A percentile compares a stretch with the other conserved stretches of the same genome.
These are phyloP conservation scores for Solanum ahanhuiri DNA, from an alignment of 257 asterid species.

Conservation along the genomic window DNA sequence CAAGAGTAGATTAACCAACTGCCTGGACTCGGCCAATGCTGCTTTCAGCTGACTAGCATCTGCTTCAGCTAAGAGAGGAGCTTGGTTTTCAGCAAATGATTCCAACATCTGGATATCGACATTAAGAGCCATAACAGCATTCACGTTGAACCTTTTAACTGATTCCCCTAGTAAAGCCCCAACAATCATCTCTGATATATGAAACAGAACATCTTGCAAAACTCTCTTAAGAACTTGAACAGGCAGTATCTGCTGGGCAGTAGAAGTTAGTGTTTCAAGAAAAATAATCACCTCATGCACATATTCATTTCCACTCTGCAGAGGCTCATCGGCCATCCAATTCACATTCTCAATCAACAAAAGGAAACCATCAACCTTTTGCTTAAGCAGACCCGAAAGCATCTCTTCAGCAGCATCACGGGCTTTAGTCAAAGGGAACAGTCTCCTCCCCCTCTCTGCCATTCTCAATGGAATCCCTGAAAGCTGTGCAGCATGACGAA, in stretches of 20 bases:
- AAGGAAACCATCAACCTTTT: constrained; percentile 90
- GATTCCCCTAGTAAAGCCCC: constrained; percentile 67
- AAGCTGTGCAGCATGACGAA: constrained; percentile 96
- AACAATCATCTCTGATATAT: constrained; percentile 84
- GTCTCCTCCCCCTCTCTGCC: constrained; percentile 79
- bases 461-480: constrained; percentile 89
- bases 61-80: constrained; percentile 51
- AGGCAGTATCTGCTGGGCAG: constrained; percentile 88
- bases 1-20: constrained; percentile 71
- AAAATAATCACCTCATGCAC: constrained; percentile 80
- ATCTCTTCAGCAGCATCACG: constrained; percentile 84
- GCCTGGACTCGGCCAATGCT: constrained; percentile 81
- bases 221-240: constrained; percentile 79
- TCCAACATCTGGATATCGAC: constrained; percentile 72
- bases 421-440: constrained; percentile 69
- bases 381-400: constrained; percentile 80
- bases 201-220: constrained; percentile 71
- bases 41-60: constrained; percentile 61
- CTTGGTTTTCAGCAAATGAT: constrained; percentile 87
- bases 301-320: constrained; percentile 79
- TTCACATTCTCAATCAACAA: constrained; percentile 78
- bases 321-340: constrained; percentile 83
- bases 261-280: constrained; percentile 79
- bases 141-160: constrained; percentile 67
- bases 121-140: constrained; percentile 72